phyloP scores from a whole-genome alignment of 2,329 filamentous ascomycete species.

The Rhynchosporium secalis region DNA sequence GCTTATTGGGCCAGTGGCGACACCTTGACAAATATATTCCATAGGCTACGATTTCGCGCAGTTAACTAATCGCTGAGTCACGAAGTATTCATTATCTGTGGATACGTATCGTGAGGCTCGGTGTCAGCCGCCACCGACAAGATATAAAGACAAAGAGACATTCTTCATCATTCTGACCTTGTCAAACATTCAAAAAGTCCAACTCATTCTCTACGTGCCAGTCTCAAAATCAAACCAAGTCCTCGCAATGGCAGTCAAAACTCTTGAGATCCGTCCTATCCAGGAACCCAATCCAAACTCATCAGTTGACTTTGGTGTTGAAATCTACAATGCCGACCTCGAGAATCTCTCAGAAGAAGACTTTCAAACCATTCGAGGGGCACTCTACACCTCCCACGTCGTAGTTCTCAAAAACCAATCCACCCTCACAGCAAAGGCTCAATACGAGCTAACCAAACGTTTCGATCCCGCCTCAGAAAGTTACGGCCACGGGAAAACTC shows the following conservation, averaged over 20 bases:
- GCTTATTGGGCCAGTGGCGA: not conserved
- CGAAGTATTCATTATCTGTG: conserved; percentile 13
- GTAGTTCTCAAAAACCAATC: conserved; percentile 70
- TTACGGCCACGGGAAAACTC: conserved; percentile 76
- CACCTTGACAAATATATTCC: not conserved
- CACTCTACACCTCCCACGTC: conserved; percentile 68
- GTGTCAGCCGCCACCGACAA: not conserved
- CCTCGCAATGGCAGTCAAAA: conserved; percentile 37
- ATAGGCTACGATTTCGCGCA: conserved; percentile 10
- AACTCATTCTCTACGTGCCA: not conserved
- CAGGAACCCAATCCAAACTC: conserved; percentile 33
- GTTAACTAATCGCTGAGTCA: conserved; percentile 13
- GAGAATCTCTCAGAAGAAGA: conserved; percentile 64
- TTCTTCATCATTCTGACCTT: not conserved
- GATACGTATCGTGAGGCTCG: conserved; percentile 10
- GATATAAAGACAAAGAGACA: conserved; percentile 11
- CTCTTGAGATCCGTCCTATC: conserved; percentile 35
- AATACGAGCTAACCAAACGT: conserved; percentile 70
- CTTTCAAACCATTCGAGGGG: conserved; percentile 62
- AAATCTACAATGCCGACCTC: conserved; percentile 57
- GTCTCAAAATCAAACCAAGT: not conserved
- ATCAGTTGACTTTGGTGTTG: conserved; percentile 59
- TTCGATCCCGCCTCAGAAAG: conserved; percentile 67
- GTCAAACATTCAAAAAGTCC: not conserved
- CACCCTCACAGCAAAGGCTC: conserved; percentile 64